Percentiles rank a stretch among this genome's conserved stretches.
phyloP scores from a whole-genome alignment of 2,329 filamentous ascomycete genomes.

The Apiospora malaysiana region DNA sequence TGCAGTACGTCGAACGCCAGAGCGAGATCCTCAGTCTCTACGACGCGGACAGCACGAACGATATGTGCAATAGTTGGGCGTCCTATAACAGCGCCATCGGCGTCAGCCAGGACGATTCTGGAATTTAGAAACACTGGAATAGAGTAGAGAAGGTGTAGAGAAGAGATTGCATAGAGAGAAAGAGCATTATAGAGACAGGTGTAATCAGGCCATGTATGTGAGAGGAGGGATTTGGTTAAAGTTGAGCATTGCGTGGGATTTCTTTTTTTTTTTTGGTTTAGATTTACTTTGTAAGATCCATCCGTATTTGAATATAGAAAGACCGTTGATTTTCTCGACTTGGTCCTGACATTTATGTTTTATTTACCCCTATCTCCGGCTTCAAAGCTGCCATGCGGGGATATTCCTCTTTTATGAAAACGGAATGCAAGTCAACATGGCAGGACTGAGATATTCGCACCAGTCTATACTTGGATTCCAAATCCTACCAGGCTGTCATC shows the following conservation, averaged over 20 bases:
- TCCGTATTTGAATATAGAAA: background rate
- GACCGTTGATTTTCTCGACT: background rate
- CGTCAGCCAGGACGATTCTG: constrained; percentile 37
- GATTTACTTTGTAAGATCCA: no score
- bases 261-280: no score
- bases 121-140: constrained; percentile 31
- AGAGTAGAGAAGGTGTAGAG: no score
- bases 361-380: no score
- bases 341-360: no score
- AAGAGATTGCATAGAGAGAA: background rate
- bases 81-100: constrained; percentile 31
- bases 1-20: constrained; percentile 54
- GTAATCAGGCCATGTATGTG: no score
- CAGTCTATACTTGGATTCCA: background rate
- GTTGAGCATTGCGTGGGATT: background rate
- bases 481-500: background rate
- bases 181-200: background rate
- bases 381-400: no score
- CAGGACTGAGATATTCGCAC: background rate
- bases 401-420: no score
- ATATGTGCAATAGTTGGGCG: constrained; percentile 35
- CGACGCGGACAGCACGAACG: constrained; percentile 32
- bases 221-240: no score
- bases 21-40: constrained; percentile 34
- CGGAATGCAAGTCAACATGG: background rate